Base-by-base conservation (phyloP, 2,329 filamentous ascomycete genomes). In the Xylaria sp. region DNA sequence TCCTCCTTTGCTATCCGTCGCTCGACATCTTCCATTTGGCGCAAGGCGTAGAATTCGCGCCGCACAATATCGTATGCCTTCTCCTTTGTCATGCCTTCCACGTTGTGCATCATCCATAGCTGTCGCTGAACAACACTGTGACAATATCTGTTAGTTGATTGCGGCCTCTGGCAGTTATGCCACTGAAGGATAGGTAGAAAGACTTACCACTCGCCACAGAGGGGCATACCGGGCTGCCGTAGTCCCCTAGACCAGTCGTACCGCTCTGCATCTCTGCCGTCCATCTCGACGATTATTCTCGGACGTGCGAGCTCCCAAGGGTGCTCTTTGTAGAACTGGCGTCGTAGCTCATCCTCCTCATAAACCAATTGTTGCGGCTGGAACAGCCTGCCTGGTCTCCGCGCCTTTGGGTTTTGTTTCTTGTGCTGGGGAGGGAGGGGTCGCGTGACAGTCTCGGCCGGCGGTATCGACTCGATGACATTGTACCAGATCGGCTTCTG, bases 301-400 rank as follows among this genome's bases (percentile, higher is more conserved):
- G 95, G 95, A 65, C 94, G 85, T 17, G 95, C 95, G 73, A 99
- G 80, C 78, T 99, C 95, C 95, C 95, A 99, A 4, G 95, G 95
- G 75, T 99, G 95, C 76, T 99, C 94, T 72, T 84, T 87, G 81
- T 91, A 99, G 80, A 98, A 99, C 27, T 88, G 86, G 68, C 79
- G 82, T 66, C 95, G 89, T 72, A 99, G 82, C 62, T 80, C 78
- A 77, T 99, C 95, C 76, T 99, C 95, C 62, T 90, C 86, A 75
- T 95, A 97, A 55, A 79, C 80, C 66, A 99, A 88, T 60, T 81
- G 79, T 67, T 93, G 85, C 1, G 95, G 95, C 70, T 88, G 87
- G 81, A 93, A 98, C 70, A 97, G 80, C 69, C 88, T 87, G 77
- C 87, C 92, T 29, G 90, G 83, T 75, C 89, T 90, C 74, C 83